A percentile compares a stretch with the other conserved stretches of the same genome.
phyloP scores from a whole-genome alignment of 768 basidiomycete genomes.

The Tulasnella sp. region DNA sequence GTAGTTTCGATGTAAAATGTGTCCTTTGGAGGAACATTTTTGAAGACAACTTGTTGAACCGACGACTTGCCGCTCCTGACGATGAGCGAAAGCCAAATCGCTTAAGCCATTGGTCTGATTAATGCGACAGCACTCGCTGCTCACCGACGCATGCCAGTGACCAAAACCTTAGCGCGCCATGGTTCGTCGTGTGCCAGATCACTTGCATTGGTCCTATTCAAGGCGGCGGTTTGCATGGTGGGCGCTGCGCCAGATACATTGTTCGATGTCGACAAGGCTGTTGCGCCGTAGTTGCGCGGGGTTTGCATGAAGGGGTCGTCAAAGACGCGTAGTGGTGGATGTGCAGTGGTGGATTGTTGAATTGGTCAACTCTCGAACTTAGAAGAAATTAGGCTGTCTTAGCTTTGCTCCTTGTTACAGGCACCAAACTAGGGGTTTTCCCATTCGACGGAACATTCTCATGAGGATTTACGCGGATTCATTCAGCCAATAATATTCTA shows the following conservation, averaged over 20 bases:
- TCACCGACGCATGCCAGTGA: conserved; percentile 16
- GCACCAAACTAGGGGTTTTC: no score
- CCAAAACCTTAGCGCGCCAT: conserved; percentile 13
- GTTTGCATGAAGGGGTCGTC: not conserved
- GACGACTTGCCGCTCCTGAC: conserved; percentile 83
- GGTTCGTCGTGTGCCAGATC: conserved; percentile 3
- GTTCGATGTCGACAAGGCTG: not conserved
- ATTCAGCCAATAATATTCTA: no score
- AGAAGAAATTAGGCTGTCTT: no score
- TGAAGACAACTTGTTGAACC: conserved; percentile 84
- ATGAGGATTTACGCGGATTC: no score
- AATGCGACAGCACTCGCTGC: not conserved
- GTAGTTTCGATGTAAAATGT: conserved; percentile 86
- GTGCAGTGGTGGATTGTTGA: not conserved
- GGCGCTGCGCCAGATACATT: not conserved
- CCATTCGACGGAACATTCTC: no score
- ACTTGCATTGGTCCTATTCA: not conserved
- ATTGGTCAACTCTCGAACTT: no score
- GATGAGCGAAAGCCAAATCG: not conserved
- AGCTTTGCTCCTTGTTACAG: no score
- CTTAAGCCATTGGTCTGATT: not conserved
- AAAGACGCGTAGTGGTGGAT: not conserved
- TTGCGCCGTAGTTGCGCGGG: conserved; percentile 1
- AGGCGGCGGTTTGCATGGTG: not conserved
- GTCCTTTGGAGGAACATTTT: conserved; percentile 65